phyloP scores from a whole-genome alignment of 2,329 filamentous ascomycete genomes.

The Verticillium zaregamsianum region DNA sequence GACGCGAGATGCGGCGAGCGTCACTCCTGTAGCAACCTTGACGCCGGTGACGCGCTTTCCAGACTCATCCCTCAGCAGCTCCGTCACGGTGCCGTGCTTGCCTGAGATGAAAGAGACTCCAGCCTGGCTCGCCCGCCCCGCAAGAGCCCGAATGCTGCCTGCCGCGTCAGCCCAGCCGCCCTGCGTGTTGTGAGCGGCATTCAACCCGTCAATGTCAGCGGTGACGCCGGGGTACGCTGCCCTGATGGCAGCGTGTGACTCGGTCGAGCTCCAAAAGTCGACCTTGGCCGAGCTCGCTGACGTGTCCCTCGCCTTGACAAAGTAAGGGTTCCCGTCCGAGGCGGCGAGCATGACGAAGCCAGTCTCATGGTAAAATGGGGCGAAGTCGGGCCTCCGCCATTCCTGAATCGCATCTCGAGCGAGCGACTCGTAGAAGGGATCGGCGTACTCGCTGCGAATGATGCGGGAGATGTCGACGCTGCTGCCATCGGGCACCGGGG shows the following conservation, averaged over 20 bases:
- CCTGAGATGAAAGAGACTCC: slow-evolving; percentile 27
- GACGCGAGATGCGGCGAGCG: slow-evolving; percentile 41
- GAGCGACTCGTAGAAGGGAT: slow-evolving; percentile 56
- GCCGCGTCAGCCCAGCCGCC: slow-evolving; percentile 29
- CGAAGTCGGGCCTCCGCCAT: slow-evolving; percentile 20
- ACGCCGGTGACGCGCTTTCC: slow-evolving; percentile 17
- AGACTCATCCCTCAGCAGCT: slow-evolving; percentile 12
- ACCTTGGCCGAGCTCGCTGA: slow-evolving; percentile 1
- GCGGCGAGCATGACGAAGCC: slow-evolving; percentile 26
- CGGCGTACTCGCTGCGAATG: slow-evolving; percentile 56
- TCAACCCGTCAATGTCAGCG: slow-evolving; percentile 7
- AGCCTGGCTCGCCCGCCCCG: slow-evolving; percentile 18
- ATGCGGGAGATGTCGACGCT: slow-evolving; percentile 37
- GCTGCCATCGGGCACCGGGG: slow-evolving; percentile 31
- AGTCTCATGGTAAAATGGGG: slow-evolving; percentile 23
- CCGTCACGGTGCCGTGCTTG: slow-evolving; percentile 19
- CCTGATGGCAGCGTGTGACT: slow-evolving; percentile 7
- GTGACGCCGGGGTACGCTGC: slow-evolving; percentile 3
- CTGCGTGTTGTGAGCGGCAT: slow-evolving; percentile 15
- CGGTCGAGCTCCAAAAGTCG: not conserved
- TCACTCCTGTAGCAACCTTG: slow-evolving; percentile 17
- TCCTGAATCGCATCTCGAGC: slow-evolving; percentile 19
- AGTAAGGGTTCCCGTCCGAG: slow-evolving; percentile 14
- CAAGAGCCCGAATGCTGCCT: slow-evolving; percentile 19
- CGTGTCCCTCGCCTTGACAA: slow-evolving; percentile 9